Evolutionary conservation across 108 stramenopile genomes (phyloP).

Genomic region (Cylindrotheca fusiformis): DNA sequence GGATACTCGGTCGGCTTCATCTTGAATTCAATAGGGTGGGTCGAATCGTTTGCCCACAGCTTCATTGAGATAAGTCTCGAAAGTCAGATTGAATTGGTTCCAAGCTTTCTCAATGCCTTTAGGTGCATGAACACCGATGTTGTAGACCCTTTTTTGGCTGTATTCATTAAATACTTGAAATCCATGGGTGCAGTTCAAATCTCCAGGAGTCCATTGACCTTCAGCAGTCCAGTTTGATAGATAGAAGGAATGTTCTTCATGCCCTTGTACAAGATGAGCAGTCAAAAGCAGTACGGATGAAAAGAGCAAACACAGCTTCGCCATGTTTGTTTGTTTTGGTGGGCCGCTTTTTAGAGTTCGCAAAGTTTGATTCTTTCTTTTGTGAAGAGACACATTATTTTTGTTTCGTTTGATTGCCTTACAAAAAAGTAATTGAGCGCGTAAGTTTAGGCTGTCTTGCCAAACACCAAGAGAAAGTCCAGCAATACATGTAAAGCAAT

Average conservation of each 20-base stretch:
- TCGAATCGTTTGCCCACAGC: constrained; percentile 34
- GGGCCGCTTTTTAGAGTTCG: not conserved
- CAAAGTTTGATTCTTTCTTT: not conserved
- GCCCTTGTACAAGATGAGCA: not conserved
- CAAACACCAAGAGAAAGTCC: too few species aligned
- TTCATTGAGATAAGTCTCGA: constrained; percentile 24
- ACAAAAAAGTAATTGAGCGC: too few species aligned
- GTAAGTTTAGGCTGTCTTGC: too few species aligned
- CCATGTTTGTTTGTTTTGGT: not conserved
- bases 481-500: too few species aligned
- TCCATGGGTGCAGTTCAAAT: not conserved
- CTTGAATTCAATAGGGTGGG: constrained; percentile 22
- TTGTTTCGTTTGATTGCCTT: too few species aligned
- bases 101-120: constrained; percentile 24
- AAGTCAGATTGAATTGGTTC: constrained; percentile 22
- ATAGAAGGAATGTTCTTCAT: not conserved
- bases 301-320: not conserved
- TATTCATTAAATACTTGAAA: not conserved
- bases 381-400: too few species aligned
- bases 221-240: not conserved
- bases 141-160: constrained; percentile 15
- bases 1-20: constrained; percentile 3
- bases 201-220: not conserved
- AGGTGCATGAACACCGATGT: constrained; percentile 32
- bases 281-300: not conserved